These are phyloP conservation scores for Alternaria infectoria DNA, from an alignment of 2,329 filamentous ascomycete genomes.

Conservation along the genomic window DNA sequence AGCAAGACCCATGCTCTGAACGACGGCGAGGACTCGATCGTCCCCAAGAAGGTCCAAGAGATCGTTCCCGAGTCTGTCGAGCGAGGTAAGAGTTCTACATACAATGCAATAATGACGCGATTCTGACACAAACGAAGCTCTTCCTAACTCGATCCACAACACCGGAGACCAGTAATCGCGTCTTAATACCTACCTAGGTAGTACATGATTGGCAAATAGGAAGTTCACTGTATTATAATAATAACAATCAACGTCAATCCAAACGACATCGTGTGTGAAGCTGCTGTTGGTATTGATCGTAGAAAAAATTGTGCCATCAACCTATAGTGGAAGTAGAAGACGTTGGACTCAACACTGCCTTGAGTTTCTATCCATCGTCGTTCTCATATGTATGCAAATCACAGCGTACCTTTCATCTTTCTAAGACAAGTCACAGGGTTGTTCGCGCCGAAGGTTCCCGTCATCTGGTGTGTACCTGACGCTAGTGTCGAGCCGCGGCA, in stretches of 20 bases:
- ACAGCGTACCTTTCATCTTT: background rate
- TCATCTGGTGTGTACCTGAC: slow-evolving; percentile 7
- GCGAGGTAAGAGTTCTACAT: slow-evolving; percentile 25
- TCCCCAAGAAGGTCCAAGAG: slow-evolving; percentile 54
- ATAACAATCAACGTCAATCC: background rate
- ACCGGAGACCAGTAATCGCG: slow-evolving; percentile 36
- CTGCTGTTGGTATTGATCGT: too few species aligned
- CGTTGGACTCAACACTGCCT: too few species aligned
- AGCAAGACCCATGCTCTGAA: slow-evolving; percentile 50
- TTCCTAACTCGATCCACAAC: slow-evolving; percentile 54
- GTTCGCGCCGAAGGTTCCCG: background rate
- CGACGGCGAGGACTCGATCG: slow-evolving; percentile 45
- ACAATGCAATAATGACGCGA: background rate
- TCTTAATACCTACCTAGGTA: too few species aligned
- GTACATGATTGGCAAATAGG: too few species aligned
- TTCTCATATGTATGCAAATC: too few species aligned
- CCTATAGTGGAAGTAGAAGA: too few species aligned
- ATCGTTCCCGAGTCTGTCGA: slow-evolving; percentile 54
- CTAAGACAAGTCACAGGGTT: background rate
- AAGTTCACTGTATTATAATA: background rate
- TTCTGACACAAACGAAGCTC: slow-evolving; percentile 8
- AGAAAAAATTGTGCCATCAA: too few species aligned
- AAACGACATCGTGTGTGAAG: too few species aligned
- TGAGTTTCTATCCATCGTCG: too few species aligned
- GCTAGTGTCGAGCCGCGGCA: slow-evolving; percentile 2